Base-by-base conservation (phyloP, 352 stramenopile genomes). In the Phytopythium aichiense region DNA sequence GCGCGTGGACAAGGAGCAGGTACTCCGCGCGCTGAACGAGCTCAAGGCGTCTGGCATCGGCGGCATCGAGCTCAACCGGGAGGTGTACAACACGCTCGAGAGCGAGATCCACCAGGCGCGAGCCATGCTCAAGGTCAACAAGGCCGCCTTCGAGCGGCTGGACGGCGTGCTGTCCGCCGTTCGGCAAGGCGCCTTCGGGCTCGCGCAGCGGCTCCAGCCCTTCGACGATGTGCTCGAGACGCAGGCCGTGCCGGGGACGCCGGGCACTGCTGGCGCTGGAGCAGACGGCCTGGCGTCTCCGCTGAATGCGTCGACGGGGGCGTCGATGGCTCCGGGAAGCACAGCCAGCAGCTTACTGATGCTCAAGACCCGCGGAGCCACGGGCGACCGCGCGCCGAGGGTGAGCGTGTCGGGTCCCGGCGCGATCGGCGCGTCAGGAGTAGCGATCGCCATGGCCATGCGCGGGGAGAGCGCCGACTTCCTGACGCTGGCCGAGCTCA, bases 41-140 rank as follows among this genome's bases (percentile, higher is more conserved):
- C 77, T 94, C 56, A 94, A 94, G 59, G 83, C 83, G 1, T 92
- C 82, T 2, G 82, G 83, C 13, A 88, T 88, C 38, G 82, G 82
- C 52, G 79, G 76, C 33, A 89, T 89, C 20, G 81, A 91, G 54
- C 75, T 93, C 56, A 91, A 89, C 15, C 81, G 84, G 12, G 84
- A 93, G 65, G 81, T 92, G 37, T 92, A 90, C 69, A 92, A 89
- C 56, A 84, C 80, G 15, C 67, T 92, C 12, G 83, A 92, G 51
- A 83, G 65, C 53, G 82, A 92, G 56, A 91, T 94, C 62, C 78
- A 87, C 60, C 77, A 90, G 38, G 78, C 80, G 9, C 88, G 91
- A 56, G 76, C 73, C 22, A 72, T 77, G 4, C 66, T 91, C 42
- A 94, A 92, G 59, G 69, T 89, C 37, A 92, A 91, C 68, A 92